These are phyloP conservation scores for Parathielavia hyrcaniae DNA, from an alignment of 495 filamentous ascomycete species.

Conservation along the genomic window DNA sequence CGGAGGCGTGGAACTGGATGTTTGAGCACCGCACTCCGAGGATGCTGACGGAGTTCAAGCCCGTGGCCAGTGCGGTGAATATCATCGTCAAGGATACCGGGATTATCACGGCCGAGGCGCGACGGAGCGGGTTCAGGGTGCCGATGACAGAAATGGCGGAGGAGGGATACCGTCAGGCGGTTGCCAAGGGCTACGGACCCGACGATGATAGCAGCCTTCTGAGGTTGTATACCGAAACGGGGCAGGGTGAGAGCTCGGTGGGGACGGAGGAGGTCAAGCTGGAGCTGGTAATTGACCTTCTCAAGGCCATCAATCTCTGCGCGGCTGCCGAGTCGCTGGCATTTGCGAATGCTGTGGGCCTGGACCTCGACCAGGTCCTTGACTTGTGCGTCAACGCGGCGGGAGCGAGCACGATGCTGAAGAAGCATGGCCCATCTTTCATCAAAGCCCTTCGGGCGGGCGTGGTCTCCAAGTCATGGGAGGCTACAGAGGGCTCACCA, in stretches of 20 bases:
- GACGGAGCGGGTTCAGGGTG: slow-evolving; percentile 55
- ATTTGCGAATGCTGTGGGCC: slow-evolving; percentile 55
- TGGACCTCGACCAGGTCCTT: slow-evolving; percentile 60
- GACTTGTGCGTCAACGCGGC: slow-evolving; percentile 65
- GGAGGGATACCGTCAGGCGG: slow-evolving; percentile 58
- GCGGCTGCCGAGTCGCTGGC: slow-evolving; percentile 60
- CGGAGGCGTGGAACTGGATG: slow-evolving; percentile 72
- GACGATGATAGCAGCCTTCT: slow-evolving; percentile 69
- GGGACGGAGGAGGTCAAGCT: slow-evolving; percentile 38
- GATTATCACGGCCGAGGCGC: slow-evolving; percentile 67
- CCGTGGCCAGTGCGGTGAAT: slow-evolving; percentile 60
- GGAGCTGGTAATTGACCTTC: slow-evolving; percentile 52
- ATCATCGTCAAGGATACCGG: slow-evolving; percentile 78
- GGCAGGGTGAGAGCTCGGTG: slow-evolving; percentile 38
- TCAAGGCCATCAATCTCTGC: slow-evolving; percentile 59
- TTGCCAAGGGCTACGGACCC: slow-evolving; percentile 55
- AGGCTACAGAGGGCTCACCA: slow-evolving; percentile 6
- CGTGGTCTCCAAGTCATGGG: slow-evolving; percentile 16
- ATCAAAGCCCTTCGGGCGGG: slow-evolving; percentile 36
- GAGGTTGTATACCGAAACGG: slow-evolving; percentile 50
- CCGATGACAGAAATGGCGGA: slow-evolving; percentile 67
- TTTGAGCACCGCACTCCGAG: slow-evolving; percentile 67
- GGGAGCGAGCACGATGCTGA: slow-evolving; percentile 57
- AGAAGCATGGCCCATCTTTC: slow-evolving; percentile 52
- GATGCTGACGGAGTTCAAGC: slow-evolving; percentile 63